Percentiles rank a stretch among this genome's conserved stretches.
phyloP scores from a whole-genome alignment of 1,284 basidiomycete genomes.

The Ustilago nuda region DNA sequence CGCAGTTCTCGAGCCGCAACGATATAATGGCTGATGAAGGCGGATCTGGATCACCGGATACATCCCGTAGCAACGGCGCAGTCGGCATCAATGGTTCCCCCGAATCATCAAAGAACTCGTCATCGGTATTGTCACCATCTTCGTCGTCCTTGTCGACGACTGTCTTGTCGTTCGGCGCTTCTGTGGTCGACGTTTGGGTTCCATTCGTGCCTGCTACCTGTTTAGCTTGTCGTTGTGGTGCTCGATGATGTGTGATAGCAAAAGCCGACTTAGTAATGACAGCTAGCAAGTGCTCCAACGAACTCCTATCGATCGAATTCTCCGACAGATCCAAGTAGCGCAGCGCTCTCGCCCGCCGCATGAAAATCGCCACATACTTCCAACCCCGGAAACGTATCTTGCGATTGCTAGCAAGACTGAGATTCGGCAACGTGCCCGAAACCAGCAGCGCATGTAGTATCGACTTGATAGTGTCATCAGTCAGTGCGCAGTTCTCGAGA shows the following conservation, averaged over 20 bases:
- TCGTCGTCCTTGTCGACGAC: slow-evolving; percentile 16
- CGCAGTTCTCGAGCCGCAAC: slow-evolving; percentile 64
- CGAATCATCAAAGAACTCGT: slow-evolving; percentile 60
- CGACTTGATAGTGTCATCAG: slow-evolving; percentile 79
- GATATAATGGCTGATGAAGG: slow-evolving; percentile 54
- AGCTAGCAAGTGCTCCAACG: slow-evolving; percentile 81
- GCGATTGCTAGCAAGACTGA: slow-evolving; percentile 88
- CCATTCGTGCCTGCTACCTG: slow-evolving; percentile 6
- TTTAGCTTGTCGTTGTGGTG: slow-evolving; percentile 7
- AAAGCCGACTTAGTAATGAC: slow-evolving; percentile 70
- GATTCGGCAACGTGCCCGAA: slow-evolving; percentile 81
- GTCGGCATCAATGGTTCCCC: slow-evolving; percentile 61
- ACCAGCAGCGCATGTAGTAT: slow-evolving; percentile 90
- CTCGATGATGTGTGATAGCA: slow-evolving; percentile 13
- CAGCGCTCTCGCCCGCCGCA: slow-evolving; percentile 79
- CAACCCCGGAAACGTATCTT: slow-evolving; percentile 83
- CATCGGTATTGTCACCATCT: slow-evolving; percentile 34
- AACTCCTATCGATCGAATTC: slow-evolving; percentile 80
- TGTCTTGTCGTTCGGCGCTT: background rate
- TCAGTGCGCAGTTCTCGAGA: slow-evolving; percentile 64
- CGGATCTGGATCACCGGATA: slow-evolving; percentile 40
- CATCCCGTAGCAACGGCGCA: slow-evolving; percentile 55
- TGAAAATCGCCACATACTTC: slow-evolving; percentile 82
- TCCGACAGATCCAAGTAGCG: slow-evolving; percentile 90
- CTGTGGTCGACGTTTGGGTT: slow-evolving; percentile 2